Evolutionary conservation across 768 basidiomycete species (phyloP), one percentile per base, ranked within the genome.

Genomic region (Macrolepiota fuliginosa): DNA sequence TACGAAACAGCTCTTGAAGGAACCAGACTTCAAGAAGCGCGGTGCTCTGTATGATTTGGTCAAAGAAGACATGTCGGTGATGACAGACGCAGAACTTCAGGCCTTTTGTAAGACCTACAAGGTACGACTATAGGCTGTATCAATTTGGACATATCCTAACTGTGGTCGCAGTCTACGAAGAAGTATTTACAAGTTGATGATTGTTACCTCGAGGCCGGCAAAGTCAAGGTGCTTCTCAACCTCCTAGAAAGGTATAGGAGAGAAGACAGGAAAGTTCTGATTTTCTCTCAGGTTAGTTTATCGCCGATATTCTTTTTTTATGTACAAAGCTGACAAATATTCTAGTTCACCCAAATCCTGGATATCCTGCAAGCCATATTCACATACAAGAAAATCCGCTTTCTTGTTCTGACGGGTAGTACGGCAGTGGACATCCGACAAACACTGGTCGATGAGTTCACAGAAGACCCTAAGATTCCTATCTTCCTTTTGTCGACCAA

Each of bases 31-130:
- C 75, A 90, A 86, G 75, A 91, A 88, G 72, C 85, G 90, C 15
- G 87, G 87, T 0, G 89, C 90, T 7, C 71, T 91, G 47, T 92
- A 87, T 67, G 85, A 95, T 35, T 84, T 88, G 63, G 94, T 99
- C 54, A 92, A 94, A 70, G 97, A 99, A 73, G 97, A 99, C 73
- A 94, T 99, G 91, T 86, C 91, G 67, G 90, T 97, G 19, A 98
- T 98, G 96, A 96, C 94, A 47, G 97, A 99, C 74, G 90, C 94
- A 7, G 97, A 98, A 75, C 79, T 99, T 37, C 94, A 97, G 68
- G 74, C 84, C 45, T 96, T 96, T 71, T 91, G 90, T 68, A 82
- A 83, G 53, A 85, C 86, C 11, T 96, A 96, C 77, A 94, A 92
- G 83, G 94, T 94, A 58, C 42, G 81, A 62, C 61, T 40, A 29